Percentiles rank a stretch among this genome's conserved stretches.
These are phyloP conservation scores for Maudiozyma pseudohumilis DNA, from an alignment of 805 yeast genomes.

Conservation along the genomic window DNA sequence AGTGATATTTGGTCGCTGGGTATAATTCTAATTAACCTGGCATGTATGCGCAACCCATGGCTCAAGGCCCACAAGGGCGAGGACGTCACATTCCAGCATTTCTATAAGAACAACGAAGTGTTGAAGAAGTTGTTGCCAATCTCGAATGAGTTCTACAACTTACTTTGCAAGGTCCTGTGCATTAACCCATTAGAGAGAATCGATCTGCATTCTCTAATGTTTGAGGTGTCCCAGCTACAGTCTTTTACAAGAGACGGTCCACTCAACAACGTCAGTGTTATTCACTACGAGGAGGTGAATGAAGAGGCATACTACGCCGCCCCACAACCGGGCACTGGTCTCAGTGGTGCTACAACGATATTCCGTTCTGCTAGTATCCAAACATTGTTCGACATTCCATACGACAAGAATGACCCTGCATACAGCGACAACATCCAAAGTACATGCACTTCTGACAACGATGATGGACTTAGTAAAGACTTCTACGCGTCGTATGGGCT, in stretches of 20 bases:
- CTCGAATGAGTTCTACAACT: constrained; percentile 46
- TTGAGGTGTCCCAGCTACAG: constrained; percentile 16
- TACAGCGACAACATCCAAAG: background rate
- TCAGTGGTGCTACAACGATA: background rate
- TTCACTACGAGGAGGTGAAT: background rate
- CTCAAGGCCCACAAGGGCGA: constrained; percentile 55
- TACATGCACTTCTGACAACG: background rate
- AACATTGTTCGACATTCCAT: background rate
- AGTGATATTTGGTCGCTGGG: constrained; percentile 88
- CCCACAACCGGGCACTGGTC: background rate
- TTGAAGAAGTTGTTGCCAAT: constrained; percentile 64
- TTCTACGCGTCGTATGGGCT: too few relatives aligned
- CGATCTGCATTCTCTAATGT: constrained; percentile 12
- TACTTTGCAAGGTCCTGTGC: constrained; percentile 33
- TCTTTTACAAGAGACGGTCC: constrained; percentile 25
- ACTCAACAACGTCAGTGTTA: constrained; percentile 15
- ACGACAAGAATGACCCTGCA: background rate
- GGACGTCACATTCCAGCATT: constrained; percentile 59
- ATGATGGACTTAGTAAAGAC: background rate
- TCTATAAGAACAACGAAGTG: constrained; percentile 43
- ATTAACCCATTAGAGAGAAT: constrained; percentile 30
- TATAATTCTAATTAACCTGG: constrained; percentile 65
- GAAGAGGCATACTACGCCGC: too few relatives aligned
- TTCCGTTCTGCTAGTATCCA: background rate
- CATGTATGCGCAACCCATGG: constrained; percentile 88